Evolutionary conservation across 2,329 filamentous ascomycete species (phyloP).

Genomic region (Fusarium bulbicola): DNA sequence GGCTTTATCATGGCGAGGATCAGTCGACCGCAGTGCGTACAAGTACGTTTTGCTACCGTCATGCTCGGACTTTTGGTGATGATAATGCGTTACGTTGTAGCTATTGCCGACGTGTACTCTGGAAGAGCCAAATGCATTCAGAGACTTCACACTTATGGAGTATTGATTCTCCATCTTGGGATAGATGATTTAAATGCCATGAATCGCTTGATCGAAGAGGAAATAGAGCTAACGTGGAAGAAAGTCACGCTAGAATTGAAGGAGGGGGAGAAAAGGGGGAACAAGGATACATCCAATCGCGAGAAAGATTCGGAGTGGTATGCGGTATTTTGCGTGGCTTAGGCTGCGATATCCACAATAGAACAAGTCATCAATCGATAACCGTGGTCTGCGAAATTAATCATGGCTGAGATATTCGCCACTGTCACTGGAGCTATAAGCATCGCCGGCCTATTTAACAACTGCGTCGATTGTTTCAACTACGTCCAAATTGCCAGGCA

Average conservation of each 20-base stretch:
- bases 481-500: slow-evolving; percentile 50
- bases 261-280: background rate
- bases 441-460: slow-evolving; percentile 49
- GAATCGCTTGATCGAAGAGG: background rate
- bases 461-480: slow-evolving; percentile 52
- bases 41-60: fast-evolving
- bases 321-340: background rate
- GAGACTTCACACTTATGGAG: too few species aligned
- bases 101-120: background rate
- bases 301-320: fast-evolving
- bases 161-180: too few species aligned
- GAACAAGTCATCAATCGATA: fast-evolving
- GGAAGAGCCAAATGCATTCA: background rate
- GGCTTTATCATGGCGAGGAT: background rate
- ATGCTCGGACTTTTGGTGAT: fast-evolving
- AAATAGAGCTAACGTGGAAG: too few species aligned
- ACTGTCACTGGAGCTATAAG: slow-evolving; percentile 44
- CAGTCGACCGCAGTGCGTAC: background rate
- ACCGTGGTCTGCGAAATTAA: fast-evolving
- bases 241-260: background rate
- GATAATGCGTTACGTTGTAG: background rate
- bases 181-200: fast-evolving
- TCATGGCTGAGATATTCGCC: slow-evolving; percentile 26
- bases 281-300: background rate
- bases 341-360: too few species aligned